phyloP scores from a whole-genome alignment of 352 stramenopile species.

The Phytophthora europaea region DNA sequence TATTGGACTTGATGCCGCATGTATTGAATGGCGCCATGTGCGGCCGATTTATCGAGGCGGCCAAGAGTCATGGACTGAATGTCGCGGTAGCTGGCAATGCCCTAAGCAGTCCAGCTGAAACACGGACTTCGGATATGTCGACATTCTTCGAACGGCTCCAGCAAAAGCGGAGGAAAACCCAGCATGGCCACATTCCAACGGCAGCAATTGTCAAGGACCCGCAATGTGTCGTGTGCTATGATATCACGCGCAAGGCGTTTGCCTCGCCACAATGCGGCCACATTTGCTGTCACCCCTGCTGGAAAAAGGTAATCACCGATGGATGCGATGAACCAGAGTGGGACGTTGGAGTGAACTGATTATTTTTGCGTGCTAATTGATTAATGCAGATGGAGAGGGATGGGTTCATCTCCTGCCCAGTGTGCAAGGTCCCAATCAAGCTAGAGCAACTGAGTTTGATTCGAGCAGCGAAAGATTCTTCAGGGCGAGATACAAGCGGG shows the following conservation, averaged over 20 bases:
- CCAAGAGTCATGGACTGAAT: constrained; percentile 46
- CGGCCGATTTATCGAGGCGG: constrained; percentile 55
- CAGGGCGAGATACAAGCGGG: background rate
- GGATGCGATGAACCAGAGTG: constrained; percentile 17
- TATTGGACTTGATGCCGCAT: constrained; percentile 74
- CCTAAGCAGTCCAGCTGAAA: constrained; percentile 11
- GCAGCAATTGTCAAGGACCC: constrained; percentile 77
- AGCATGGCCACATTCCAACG: constrained; percentile 39
- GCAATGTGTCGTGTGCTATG: constrained; percentile 89
- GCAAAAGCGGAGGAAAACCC: constrained; percentile 68
- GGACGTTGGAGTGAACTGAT: constrained; percentile 30
- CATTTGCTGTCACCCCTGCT: constrained; percentile 86
- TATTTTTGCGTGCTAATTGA: constrained; percentile 24
- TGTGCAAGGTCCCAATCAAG: constrained; percentile 83
- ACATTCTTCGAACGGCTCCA: constrained; percentile 79
- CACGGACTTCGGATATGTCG: constrained; percentile 29
- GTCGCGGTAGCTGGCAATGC: constrained; percentile 22
- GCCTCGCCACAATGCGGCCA: constrained; percentile 80
- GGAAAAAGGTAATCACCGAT: constrained; percentile 76
- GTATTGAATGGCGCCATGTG: constrained; percentile 62
- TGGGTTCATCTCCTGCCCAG: constrained; percentile 76
- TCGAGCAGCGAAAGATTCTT: constrained; percentile 62
- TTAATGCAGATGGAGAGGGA: constrained; percentile 76
- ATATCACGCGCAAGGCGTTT: constrained; percentile 81
- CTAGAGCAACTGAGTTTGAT: constrained; percentile 79